Percentiles rank a stretch among this genome's conserved stretches.
These are phyloP conservation scores for Ilyonectria mors-panacis DNA, from an alignment of 2,329 filamentous ascomycete genomes.

Conservation along the genomic window DNA sequence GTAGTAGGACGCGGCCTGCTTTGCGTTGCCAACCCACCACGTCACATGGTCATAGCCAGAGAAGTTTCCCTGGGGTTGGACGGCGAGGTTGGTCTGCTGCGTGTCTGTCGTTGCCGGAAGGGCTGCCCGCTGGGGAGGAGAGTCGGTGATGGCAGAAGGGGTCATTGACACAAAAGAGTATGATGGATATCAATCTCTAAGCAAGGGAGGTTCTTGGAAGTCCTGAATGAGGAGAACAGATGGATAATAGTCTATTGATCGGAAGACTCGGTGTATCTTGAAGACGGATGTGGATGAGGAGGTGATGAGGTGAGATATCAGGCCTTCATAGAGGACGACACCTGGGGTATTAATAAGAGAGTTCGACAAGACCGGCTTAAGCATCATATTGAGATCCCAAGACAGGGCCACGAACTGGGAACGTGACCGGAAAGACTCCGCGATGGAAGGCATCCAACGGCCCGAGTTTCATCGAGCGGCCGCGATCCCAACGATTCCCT, in stretches of 20 bases:
- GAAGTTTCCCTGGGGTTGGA: constrained; percentile 72
- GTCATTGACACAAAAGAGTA: constrained; percentile 63
- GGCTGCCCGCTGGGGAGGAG: constrained; percentile 61
- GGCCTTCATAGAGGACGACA: constrained; percentile 25
- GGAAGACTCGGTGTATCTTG: not conserved
- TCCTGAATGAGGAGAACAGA: not conserved
- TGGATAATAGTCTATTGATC: not conserved
- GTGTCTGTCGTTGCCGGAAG: constrained; percentile 53
- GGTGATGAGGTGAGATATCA: constrained; percentile 14
- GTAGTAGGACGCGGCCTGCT: constrained; percentile 93
- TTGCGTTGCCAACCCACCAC: constrained; percentile 98
- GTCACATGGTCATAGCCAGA: constrained; percentile 93
- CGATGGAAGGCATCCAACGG: constrained; percentile 45
- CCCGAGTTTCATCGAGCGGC: constrained; percentile 41
- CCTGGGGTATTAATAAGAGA: constrained; percentile 44
- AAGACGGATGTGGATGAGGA: not conserved
- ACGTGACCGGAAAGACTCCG: constrained; percentile 47
- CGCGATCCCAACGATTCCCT: constrained; percentile 26
- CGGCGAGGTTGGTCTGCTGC: constrained; percentile 65
- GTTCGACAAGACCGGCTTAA: constrained; percentile 43
- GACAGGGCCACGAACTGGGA: constrained; percentile 31
- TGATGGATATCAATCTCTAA: constrained; percentile 30
- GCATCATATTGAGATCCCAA: constrained; percentile 31
- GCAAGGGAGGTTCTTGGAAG: constrained; percentile 10
- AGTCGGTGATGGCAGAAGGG: constrained; percentile 70